Percentiles rank a stretch among this genome's conserved stretches.
phyloP scores from a whole-genome alignment of 2,329 filamentous ascomycete genomes.

The Botrytis galanthina region DNA sequence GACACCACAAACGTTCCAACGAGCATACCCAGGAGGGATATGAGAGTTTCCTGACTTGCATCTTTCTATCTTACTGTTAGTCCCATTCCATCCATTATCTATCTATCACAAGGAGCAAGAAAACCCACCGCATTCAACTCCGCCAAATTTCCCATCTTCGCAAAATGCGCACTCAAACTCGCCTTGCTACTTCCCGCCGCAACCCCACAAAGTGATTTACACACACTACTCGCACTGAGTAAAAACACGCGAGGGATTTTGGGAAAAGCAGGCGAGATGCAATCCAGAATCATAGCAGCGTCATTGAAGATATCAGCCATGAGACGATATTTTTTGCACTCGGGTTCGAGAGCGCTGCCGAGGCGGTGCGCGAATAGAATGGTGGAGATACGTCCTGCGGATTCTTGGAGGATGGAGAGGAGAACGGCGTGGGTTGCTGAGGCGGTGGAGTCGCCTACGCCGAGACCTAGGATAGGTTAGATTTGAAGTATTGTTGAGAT shows the following conservation, averaged over 20 bases:
- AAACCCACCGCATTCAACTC: conserved; percentile 77
- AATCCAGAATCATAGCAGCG: conserved; percentile 67
- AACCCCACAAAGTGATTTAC: conserved; percentile 77
- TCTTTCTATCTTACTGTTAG: conserved; percentile 56
- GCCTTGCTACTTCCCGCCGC: conserved; percentile 89
- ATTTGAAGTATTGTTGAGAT: not conserved
- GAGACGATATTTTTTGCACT: conserved; percentile 71
- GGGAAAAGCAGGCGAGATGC: conserved; percentile 62
- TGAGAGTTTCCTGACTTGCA: conserved; percentile 90
- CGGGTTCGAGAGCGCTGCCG: conserved; percentile 66
- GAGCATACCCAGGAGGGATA: conserved; percentile 84
- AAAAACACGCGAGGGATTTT: conserved; percentile 54
- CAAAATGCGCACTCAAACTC: conserved; percentile 88
- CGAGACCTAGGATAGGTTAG: conserved; percentile 50
- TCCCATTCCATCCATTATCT: not conserved
- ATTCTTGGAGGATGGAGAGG: conserved; percentile 64
- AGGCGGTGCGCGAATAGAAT: conserved; percentile 67
- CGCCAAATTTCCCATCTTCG: conserved; percentile 78
- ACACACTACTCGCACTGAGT: conserved; percentile 58
- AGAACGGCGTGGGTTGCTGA: conserved; percentile 65
- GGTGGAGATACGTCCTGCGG: conserved; percentile 63
- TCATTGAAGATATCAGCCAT: conserved; percentile 71
- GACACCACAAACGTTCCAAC: conserved; percentile 79
- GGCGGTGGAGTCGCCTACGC: conserved; percentile 63
- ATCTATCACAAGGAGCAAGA: not conserved